These are phyloP conservation scores for Cyclocybe aegerita DNA, from an alignment of 768 basidiomycete species.

Conservation along the genomic window DNA sequence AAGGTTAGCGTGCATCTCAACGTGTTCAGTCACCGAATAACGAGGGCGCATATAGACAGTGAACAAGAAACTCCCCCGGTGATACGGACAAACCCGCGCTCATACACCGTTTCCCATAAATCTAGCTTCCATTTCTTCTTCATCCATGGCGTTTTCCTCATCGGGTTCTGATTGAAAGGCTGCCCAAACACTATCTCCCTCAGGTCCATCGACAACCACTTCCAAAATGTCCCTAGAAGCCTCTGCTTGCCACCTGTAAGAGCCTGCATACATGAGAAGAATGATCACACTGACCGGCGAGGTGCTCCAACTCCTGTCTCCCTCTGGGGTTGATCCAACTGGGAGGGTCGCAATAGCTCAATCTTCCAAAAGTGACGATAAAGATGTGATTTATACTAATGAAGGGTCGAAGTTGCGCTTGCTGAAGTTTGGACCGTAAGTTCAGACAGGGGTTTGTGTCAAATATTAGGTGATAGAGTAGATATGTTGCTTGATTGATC, in stretches of 20 bases:
- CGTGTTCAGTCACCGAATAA: background rate
- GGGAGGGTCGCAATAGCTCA: constrained; percentile 69
- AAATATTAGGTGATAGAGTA: constrained; percentile 67
- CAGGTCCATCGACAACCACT: constrained; percentile 69
- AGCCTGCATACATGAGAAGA: constrained; percentile 1
- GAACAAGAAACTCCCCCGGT: constrained; percentile 16
- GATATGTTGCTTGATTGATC: constrained; percentile 51
- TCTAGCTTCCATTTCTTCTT: constrained; percentile 59
- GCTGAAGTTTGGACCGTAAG: constrained; percentile 58
- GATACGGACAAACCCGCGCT: background rate
- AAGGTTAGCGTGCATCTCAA: constrained; percentile 30
- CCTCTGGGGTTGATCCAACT: constrained; percentile 49
- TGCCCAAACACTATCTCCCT: constrained; percentile 63
- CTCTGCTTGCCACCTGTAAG: constrained; percentile 34
- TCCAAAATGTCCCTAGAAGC: constrained; percentile 62
- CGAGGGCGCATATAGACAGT: constrained; percentile 14
- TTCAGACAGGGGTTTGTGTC: constrained; percentile 44
- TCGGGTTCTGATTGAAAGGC: constrained; percentile 53
- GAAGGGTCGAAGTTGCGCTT: constrained; percentile 52
- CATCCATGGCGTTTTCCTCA: constrained; percentile 43
- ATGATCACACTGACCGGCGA: constrained; percentile 42
- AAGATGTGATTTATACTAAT: constrained; percentile 69
- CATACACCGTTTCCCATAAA: constrained; percentile 30
- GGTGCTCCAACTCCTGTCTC: constrained; percentile 39
- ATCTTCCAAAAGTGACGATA: constrained; percentile 72